Evolutionary conservation across 2,329 filamentous ascomycete species (phyloP).

Genomic region (Huntiella decipiens): DNA sequence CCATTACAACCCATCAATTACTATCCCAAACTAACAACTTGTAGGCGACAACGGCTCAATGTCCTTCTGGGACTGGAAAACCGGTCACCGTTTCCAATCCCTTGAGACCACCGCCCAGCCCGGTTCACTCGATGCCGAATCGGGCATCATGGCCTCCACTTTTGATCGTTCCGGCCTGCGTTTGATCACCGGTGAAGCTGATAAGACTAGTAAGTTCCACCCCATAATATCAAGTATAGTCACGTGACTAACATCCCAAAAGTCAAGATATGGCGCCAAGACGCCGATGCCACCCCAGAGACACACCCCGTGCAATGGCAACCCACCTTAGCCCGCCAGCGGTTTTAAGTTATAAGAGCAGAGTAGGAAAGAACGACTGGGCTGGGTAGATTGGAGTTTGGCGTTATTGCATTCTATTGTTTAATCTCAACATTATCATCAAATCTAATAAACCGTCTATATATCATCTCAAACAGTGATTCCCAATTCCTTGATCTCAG

Average conservation of each 20-base stretch:
- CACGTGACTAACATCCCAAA: not conserved
- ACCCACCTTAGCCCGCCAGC: slow-evolving; percentile 30
- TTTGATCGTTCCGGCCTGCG: slow-evolving; percentile 80
- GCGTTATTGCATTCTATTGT: no score
- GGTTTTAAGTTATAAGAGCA: slow-evolving; percentile 3
- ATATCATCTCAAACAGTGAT: slow-evolving; percentile 23
- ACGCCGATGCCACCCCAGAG: slow-evolving; percentile 77
- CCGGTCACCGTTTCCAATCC: slow-evolving; percentile 76
- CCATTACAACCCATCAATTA: not conserved
- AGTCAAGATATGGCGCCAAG: slow-evolving; percentile 93
- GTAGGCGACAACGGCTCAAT: slow-evolving; percentile 77
- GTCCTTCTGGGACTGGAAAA: slow-evolving; percentile 98
- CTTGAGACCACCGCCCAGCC: slow-evolving; percentile 86
- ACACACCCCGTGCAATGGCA: slow-evolving; percentile 88
- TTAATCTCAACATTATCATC: no score
- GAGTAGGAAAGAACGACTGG: not conserved
- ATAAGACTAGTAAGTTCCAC: slow-evolving; percentile 61
- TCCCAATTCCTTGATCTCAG: slow-evolving; percentile 64
- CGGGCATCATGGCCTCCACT: slow-evolving; percentile 82
- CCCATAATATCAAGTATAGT: not conserved
- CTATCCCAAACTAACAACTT: not conserved
- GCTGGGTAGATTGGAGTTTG: no score
- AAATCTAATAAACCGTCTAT: no score
- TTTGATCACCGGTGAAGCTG: slow-evolving; percentile 83
- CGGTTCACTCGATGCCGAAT: slow-evolving; percentile 81